These are phyloP conservation scores for Tremellales sp. DNA, from an alignment of 1,284 basidiomycete genomes.

Conservation along the genomic window DNA sequence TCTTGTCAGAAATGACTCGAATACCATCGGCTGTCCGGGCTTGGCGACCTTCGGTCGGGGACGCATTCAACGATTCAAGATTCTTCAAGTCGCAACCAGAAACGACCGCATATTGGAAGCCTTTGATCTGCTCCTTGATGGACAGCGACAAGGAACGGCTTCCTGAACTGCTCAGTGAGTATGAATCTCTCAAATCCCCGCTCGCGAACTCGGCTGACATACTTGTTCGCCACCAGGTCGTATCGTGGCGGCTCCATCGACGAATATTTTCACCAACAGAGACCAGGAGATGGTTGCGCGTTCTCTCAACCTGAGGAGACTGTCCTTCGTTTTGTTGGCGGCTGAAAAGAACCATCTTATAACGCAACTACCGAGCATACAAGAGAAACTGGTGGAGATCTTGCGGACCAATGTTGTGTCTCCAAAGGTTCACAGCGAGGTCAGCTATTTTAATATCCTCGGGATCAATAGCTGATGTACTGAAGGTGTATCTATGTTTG, in stretches of 20 bases:
- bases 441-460: conserved; percentile 44
- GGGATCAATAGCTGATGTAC: too few relatives aligned
- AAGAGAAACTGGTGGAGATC: conserved; percentile 94
- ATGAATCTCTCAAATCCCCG: too few relatives aligned
- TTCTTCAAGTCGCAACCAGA: conserved; percentile 69
- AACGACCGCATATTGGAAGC: conserved; percentile 64
- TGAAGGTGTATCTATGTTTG: conserved; percentile 75
- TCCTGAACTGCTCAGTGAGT: conserved; percentile 71
- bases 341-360: conserved; percentile 88
- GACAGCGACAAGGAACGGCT: conserved; percentile 84
- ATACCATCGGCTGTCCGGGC: conserved; percentile 75
- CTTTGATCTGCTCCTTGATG: conserved; percentile 74
- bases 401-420: conserved; percentile 70
- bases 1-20: conserved; percentile 73
- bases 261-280: conserved; percentile 94
- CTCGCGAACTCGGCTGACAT: not conserved
- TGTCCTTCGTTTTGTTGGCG: conserved; percentile 79
- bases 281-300: conserved; percentile 88
- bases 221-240: conserved; percentile 55
- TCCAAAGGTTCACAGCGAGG: conserved; percentile 86
- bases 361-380: conserved; percentile 82
- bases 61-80: conserved; percentile 78
- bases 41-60: conserved; percentile 76
- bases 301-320: conserved; percentile 80
- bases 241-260: conserved; percentile 77